phyloP scores from a whole-genome alignment of 371 early-diverging fungal genomes.

The Mortierella sp. region DNA sequence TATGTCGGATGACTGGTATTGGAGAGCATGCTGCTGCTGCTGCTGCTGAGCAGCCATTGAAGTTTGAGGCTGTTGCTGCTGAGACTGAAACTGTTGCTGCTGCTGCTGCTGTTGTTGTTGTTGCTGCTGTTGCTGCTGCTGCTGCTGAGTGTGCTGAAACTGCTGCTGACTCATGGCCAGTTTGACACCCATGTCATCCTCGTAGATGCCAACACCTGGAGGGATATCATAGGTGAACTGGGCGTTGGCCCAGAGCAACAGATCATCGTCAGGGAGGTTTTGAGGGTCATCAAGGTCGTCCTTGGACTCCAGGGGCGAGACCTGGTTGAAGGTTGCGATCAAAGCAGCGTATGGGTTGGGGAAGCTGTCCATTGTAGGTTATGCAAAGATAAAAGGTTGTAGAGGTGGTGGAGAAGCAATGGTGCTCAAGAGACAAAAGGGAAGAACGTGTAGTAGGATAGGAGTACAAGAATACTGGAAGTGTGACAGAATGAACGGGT shows the following conservation, averaged over 20 bases:
- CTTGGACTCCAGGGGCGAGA: constrained; percentile 32
- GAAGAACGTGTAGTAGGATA: background rate
- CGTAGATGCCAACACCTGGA: constrained; percentile 55
- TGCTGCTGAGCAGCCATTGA: constrained; percentile 17
- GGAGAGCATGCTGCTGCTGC: constrained; percentile 20
- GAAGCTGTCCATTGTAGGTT: constrained; percentile 38
- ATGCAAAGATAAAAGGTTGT: background rate
- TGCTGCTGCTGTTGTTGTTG: constrained; percentile 27
- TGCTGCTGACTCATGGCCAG: constrained; percentile 47
- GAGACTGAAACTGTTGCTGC: constrained; percentile 29
- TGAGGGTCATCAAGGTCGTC: constrained; percentile 49
- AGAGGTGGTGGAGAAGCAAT: background rate
- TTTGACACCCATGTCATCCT: constrained; percentile 48
- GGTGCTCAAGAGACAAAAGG: background rate
- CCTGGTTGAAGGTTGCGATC: constrained; percentile 51
- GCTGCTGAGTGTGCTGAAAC: constrained; percentile 42
- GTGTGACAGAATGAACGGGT: background rate
- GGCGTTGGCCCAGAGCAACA: constrained; percentile 79
- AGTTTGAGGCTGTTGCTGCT: constrained; percentile 26
- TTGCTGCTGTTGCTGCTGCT: constrained; percentile 36
- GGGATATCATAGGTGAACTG: constrained; percentile 78
- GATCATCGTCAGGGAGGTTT: constrained; percentile 59
- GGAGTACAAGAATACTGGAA: background rate
- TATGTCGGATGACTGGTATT: constrained; percentile 27
- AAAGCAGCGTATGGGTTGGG: constrained; percentile 51